Evolutionary conservation across 306 rosid species (phyloP).

Genomic region (Cajanus cajan): DNA sequence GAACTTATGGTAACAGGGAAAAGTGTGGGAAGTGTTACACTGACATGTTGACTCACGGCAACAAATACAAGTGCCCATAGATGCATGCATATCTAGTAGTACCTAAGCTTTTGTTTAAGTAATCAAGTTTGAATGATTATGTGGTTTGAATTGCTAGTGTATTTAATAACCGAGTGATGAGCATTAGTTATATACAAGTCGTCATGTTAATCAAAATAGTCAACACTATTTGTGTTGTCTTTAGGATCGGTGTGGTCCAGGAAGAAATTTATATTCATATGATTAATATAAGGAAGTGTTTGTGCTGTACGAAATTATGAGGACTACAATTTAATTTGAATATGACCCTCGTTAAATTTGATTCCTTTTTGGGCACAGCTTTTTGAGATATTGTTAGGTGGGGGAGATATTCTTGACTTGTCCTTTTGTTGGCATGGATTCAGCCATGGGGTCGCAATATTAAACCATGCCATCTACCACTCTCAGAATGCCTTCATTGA

Average conservation of each 20-base stretch:
- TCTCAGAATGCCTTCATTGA: constrained; percentile 27
- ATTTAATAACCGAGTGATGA: constrained; percentile 3
- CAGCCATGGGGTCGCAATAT: not conserved
- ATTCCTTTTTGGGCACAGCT: not conserved
- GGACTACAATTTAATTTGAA: not conserved
- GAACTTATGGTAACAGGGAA: constrained; percentile 80
- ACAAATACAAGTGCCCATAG: constrained; percentile 71
- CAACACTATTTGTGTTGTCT: constrained; percentile 26
- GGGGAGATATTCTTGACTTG: constrained; percentile 3
- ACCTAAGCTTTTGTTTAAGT: not conserved
- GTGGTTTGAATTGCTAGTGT: constrained; percentile 14
- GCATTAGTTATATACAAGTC: not conserved
- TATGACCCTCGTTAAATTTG: not conserved
- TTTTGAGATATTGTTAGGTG: not conserved
- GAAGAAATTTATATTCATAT: not conserved
- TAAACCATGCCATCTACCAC: constrained; percentile 23
- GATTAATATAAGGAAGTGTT: constrained; percentile 7
- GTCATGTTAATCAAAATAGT: not conserved
- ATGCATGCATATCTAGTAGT: not conserved
- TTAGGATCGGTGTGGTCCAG: not conserved
- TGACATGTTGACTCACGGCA: constrained; percentile 70
- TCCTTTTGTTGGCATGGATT: constrained; percentile 24
- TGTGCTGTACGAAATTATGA: not conserved
- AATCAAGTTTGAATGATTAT: not conserved
- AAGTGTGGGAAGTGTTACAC: constrained; percentile 91